Base-by-base conservation (phyloP, 192 early-diverging fungal species). In the Bifiguratus adelaidae region DNA sequence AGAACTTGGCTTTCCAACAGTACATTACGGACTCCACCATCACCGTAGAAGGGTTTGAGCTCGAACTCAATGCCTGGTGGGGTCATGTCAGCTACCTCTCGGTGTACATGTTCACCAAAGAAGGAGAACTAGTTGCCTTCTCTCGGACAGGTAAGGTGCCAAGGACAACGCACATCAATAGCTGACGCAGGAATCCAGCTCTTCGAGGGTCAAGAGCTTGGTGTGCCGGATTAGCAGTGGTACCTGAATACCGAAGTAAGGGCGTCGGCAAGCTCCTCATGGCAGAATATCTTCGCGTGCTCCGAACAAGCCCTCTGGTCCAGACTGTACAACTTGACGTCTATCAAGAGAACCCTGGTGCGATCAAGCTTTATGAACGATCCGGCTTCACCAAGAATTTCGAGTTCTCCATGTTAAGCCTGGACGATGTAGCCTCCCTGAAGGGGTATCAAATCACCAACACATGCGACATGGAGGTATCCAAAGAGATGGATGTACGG, bases 161-260 rank as follows among this genome's bases (percentile, higher is more conserved):
- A n/a, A n/a, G n/a, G n/a, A n/a, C n/a, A n/a, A n/a, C n/a, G n/a
- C n/a, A n/a, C n/a, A n/a, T n/a, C n/a, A n/a, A n/a, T n/a, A n/a
- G n/a, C n/a, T n/a, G n/a, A n/a, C n/a, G n/a, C n/a, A n/a, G n/a
- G n/a, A n/a, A n/a, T n/a, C n/a, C n/a, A n/a, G n/a, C n/a, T n/a
- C 12, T 45, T 20, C 44, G 44, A 9, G 44, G 44, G 4, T 30
- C 44, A 18, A 26, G 44, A 1, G 44, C 44, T 11, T 45, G 44
- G 44, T 26, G 29, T 4, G 28, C 44, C 9, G 44, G 44, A 8
- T 15, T 45, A 13, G 44, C 44, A 3, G 20, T 45, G 7, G 44
- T 45, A 7, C 44, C 44, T 16, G 28, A 45, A 16, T 45, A 30
- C 25, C 44, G 44, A 30, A 30, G 44, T 21, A 45, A 45, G 22